Percentiles rank a stretch among this genome's conserved stretches.
phyloP scores from a whole-genome alignment of 2,329 filamentous ascomycete species.

The Xylariaceae sp. region DNA sequence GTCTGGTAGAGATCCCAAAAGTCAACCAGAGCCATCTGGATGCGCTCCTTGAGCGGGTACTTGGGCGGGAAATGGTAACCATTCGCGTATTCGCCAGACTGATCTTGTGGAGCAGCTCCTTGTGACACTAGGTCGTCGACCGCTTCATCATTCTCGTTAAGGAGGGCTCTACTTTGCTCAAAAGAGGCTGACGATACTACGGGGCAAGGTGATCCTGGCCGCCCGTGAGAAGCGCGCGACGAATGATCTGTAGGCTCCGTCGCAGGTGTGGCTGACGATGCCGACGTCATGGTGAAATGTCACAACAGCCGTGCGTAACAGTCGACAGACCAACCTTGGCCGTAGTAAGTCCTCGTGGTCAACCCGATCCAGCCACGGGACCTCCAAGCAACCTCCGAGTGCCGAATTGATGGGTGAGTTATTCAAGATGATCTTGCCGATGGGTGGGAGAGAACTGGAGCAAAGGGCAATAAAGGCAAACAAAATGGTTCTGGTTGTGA shows the following conservation, averaged over 20 bases:
- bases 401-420: no score
- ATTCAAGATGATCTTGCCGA: no score
- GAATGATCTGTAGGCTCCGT: slow-evolving; percentile 2
- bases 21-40: slow-evolving; percentile 50
- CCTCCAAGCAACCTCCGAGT: no score
- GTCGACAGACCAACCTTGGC: no score
- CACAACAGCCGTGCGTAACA: no score
- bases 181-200: slow-evolving; percentile 18
- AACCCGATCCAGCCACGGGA: no score
- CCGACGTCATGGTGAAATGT: slow-evolving; percentile 5
- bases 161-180: slow-evolving; percentile 13
- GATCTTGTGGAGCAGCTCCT: slow-evolving; percentile 23
- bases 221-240: slow-evolving; percentile 6
- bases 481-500: no score
- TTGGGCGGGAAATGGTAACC: slow-evolving; percentile 61
- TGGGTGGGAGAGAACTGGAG: no score
- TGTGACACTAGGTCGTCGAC: slow-evolving; percentile 28
- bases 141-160: slow-evolving; percentile 22
- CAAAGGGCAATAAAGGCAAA: no score
- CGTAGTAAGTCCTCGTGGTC: no score
- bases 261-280: slow-evolving; percentile 2
- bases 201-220: no score
- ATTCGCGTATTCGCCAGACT: slow-evolving; percentile 44
- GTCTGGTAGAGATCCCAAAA: slow-evolving; percentile 72
- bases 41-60: slow-evolving; percentile 54